These are phyloP conservation scores for Urtica urens DNA, from an alignment of 306 rosid genomes.

Conservation along the genomic window DNA sequence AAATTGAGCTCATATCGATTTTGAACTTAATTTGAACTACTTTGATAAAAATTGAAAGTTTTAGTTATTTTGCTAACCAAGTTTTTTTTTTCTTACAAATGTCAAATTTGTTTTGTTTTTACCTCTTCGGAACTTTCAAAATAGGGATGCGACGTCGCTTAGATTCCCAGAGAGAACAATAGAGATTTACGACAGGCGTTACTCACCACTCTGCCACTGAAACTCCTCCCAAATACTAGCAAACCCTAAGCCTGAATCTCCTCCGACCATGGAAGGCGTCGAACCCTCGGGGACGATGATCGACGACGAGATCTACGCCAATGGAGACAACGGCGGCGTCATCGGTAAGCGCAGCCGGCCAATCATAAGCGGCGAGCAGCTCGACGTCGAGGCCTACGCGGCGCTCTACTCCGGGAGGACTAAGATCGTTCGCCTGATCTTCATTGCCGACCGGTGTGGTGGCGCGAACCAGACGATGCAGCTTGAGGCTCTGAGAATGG, in stretches of 20 bases:
- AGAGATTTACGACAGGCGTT: not conserved
- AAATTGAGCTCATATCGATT: no score
- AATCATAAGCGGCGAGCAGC: constrained; percentile 83
- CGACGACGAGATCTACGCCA: constrained; percentile 77
- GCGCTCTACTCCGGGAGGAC: constrained; percentile 77
- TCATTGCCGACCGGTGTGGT: constrained; percentile 58
- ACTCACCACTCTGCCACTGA: not conserved
- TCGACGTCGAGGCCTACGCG: constrained; percentile 86
- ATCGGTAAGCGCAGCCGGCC: constrained; percentile 39
- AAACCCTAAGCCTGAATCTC: constrained; percentile 15
- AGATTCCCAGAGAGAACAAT: not conserved
- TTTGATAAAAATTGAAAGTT: no score
- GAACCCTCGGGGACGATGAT: constrained; percentile 57
- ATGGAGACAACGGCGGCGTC: constrained; percentile 36
- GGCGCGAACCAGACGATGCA: constrained; percentile 48
- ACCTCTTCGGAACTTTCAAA: no score
- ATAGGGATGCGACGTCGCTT: not conserved
- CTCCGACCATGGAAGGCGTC: constrained; percentile 54
- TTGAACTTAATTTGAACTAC: no score
- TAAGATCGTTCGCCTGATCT: constrained; percentile 67
- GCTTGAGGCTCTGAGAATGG: constrained; percentile 91
- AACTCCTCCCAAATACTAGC: not conserved
- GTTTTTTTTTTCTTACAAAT: no score
- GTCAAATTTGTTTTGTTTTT: no score
- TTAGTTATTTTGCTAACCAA: no score